Conservation (phyloP, 2,329 filamentous ascomycete species). For the Spiromastix sp. region DNA sequence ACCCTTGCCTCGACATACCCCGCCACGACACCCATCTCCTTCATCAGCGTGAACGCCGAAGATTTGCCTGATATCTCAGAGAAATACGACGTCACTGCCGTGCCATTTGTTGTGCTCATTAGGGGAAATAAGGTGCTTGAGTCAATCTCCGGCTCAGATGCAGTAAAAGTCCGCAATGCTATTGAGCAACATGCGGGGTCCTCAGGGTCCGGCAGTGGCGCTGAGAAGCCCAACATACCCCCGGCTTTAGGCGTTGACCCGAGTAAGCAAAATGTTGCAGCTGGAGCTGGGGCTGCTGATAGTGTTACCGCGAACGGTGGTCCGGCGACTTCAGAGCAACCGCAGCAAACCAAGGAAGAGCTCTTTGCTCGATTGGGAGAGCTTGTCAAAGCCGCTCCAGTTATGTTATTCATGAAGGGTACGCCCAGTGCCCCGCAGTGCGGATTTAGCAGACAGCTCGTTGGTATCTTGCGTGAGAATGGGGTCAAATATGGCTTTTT, state of each 20-base stretch:
- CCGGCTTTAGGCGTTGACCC: conserved; percentile 31
- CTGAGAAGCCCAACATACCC: conserved; percentile 27
- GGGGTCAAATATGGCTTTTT: conserved; percentile 97
- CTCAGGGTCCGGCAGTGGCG: conserved; percentile 19
- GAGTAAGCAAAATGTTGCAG: conserved; percentile 18
- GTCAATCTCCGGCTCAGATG: conserved; percentile 81
- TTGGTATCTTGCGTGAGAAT: conserved; percentile 75
- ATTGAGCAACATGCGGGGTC: conserved; percentile 70
- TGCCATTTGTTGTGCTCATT: conserved; percentile 81
- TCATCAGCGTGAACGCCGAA: conserved; percentile 89
- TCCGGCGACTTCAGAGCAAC: conserved; percentile 16
- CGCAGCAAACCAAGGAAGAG: conserved; percentile 66
- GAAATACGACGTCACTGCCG: conserved; percentile 84
- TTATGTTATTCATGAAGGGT: conserved; percentile 99
- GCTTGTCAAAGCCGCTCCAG: conserved; percentile 86
- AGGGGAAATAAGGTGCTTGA: conserved; percentile 67
- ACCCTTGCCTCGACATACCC: conserved; percentile 82
- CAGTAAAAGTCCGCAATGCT: conserved; percentile 69
- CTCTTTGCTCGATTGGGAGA: conserved; percentile 69
- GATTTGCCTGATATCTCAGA: conserved; percentile 88
- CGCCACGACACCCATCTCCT: conserved; percentile 59
- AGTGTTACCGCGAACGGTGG: conserved; percentile 23
- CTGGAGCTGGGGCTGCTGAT: conserved; percentile 16
- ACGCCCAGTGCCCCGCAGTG: conserved; percentile 79
- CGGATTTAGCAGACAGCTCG: conserved; percentile 85